These are phyloP conservation scores for Coffea canephora DNA, from an alignment of 257 asterid species.

Conservation along the genomic window DNA sequence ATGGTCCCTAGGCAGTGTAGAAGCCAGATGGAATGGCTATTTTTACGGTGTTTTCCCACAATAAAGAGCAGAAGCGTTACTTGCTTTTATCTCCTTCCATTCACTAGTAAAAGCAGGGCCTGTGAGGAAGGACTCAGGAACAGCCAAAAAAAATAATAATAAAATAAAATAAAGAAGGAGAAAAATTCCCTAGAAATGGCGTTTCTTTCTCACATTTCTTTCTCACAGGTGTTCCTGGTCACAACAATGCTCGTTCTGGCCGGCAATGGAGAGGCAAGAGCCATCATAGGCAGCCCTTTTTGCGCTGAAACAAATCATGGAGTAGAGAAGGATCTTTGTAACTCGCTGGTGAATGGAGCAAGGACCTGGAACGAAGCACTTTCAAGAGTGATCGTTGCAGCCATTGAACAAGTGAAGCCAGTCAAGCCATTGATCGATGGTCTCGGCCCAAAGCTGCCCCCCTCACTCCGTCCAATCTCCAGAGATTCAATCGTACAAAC, in stretches of 20 bases:
- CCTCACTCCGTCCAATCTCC: neutral
- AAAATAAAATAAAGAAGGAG: neutral
- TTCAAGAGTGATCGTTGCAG: neutral
- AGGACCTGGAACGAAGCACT: constrained; percentile 22
- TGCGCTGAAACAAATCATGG: constrained; percentile 10
- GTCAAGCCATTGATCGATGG: neutral
- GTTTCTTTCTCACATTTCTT: constrained; percentile 6
- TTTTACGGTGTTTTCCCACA: neutral
- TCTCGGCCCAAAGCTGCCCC: neutral
- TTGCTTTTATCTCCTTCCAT: neutral
- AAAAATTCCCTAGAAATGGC: neutral
- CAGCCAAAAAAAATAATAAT: neutral
- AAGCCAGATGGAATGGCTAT: neutral
- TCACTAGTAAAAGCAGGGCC: neutral
- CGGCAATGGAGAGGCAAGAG: neutral
- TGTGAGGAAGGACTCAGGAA: neutral
- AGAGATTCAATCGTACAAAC: constrained; percentile 4
- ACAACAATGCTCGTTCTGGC: neutral
- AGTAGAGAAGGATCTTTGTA: constrained; percentile 7
- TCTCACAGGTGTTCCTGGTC: constrained; percentile 8
- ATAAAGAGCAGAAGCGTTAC: neutral
- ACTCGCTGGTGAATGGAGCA: constrained; percentile 20
- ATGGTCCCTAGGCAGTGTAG: neutral
- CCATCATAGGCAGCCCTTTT: neutral
- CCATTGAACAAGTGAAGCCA: neutral